phyloP scores from a whole-genome alignment of 495 filamentous ascomycete species.

The Pyrenula massariospora region DNA sequence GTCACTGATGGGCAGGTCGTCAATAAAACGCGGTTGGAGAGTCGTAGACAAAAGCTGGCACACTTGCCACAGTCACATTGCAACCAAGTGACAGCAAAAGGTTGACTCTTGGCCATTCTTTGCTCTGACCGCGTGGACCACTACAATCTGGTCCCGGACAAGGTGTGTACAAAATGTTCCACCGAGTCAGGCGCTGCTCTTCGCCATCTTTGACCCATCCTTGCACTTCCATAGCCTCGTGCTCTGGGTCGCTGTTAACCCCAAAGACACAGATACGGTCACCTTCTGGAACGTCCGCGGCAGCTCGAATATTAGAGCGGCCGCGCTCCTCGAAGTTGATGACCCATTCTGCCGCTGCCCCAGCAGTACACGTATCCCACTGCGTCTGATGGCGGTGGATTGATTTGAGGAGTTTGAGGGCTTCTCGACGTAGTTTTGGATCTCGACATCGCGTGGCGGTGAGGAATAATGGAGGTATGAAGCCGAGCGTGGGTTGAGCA shows the following conservation, averaged over 20 bases:
- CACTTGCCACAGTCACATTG: not conserved
- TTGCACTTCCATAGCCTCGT: not conserved
- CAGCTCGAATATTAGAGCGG: not conserved
- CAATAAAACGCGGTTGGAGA: not conserved
- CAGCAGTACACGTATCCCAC: slow-evolving; percentile 26
- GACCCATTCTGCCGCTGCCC: not conserved
- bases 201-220: not conserved
- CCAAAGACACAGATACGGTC: not conserved
- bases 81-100: not conserved
- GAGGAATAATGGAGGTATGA: slow-evolving; percentile 39
- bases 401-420: slow-evolving; percentile 24
- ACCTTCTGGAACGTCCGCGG: not conserved
- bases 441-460: slow-evolving; percentile 43
- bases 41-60: not conserved
- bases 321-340: not conserved
- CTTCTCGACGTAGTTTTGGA: slow-evolving; percentile 27
- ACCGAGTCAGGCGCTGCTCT: not conserved
- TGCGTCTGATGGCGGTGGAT: slow-evolving; percentile 38
- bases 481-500: slow-evolving; percentile 16
- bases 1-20: too few relatives aligned
- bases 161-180: not conserved
- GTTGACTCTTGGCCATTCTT: not conserved
- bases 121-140: not conserved
- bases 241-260: not conserved
- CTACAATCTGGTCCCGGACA: not conserved